These are phyloP conservation scores for Pseudogymnoascus sp. DNA, from an alignment of 2,329 filamentous ascomycete species.

Conservation along the genomic window DNA sequence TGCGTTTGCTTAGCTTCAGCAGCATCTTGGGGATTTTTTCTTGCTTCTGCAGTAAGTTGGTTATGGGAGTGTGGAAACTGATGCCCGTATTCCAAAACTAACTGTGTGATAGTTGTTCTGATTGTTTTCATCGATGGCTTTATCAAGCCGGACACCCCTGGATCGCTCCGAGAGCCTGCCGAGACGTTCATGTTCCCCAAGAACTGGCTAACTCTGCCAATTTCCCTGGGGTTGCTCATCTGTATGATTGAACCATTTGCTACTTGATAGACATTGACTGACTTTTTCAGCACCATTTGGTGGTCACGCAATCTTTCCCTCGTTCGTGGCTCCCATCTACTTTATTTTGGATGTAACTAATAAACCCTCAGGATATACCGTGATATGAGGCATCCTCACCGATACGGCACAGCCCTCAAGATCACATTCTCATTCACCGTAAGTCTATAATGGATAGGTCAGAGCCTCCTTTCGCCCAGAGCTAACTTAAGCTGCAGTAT, in stretches of 20 bases:
- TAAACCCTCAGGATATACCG: conserved; percentile 64
- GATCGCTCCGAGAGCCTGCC: conserved; percentile 75
- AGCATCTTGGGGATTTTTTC: conserved; percentile 88
- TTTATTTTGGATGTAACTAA: conserved; percentile 4
- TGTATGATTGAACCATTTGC: conserved; percentile 34
- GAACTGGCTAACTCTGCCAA: conserved; percentile 78
- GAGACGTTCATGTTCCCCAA: conserved; percentile 72
- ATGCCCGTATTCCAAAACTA: no score
- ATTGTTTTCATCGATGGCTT: conserved; percentile 82
- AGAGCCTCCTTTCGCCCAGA: neutral
- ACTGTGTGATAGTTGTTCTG: conserved; percentile 56
- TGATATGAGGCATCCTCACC: conserved; percentile 66
- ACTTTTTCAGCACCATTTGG: conserved; percentile 43
- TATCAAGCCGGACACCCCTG: conserved; percentile 68
- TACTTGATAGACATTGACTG: neutral
- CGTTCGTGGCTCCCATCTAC: neutral
- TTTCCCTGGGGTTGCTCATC: conserved; percentile 87
- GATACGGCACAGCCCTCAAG: conserved; percentile 62
- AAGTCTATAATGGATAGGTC: conserved; percentile 27
- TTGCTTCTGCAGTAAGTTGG: conserved; percentile 79
- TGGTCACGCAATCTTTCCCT: conserved; percentile 62
- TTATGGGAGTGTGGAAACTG: no score
- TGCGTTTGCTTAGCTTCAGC: conserved; percentile 79
- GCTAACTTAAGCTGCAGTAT: conserved; percentile 42
- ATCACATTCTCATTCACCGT: conserved; percentile 80